Conservation (phyloP, 768 basidiomycete species). For the Tricholoma saponaceum region DNA sequence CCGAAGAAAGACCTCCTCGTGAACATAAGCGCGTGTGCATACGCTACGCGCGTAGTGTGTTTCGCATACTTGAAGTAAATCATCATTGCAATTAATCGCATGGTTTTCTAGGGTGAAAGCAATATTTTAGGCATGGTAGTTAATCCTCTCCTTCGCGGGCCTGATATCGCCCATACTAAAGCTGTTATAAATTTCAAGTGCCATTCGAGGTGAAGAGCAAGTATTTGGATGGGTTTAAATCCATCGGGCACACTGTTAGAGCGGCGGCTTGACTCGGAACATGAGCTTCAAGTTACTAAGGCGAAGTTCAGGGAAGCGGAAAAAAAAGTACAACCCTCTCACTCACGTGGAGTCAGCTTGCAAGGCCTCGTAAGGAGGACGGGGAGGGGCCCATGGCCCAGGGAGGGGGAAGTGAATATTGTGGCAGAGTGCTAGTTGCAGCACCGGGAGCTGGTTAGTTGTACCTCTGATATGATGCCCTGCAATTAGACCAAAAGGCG, state of each 20-base stretch:
- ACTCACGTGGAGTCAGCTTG: neutral
- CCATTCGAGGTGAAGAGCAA: neutral
- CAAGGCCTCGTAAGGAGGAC: neutral
- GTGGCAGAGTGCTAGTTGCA: neutral
- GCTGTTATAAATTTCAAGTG: neutral
- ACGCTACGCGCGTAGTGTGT: too few species aligned
- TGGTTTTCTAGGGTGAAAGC: neutral
- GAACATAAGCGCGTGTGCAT: too few species aligned
- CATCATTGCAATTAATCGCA: too few species aligned
- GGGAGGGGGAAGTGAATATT: neutral
- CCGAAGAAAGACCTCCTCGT: too few species aligned
- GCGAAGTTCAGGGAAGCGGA: neutral
- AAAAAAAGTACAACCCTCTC: neutral
- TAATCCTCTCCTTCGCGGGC: neutral
- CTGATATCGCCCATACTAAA: neutral
- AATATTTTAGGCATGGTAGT: neutral
- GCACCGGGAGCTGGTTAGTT: neutral
- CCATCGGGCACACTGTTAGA: neutral
- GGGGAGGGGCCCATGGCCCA: neutral
- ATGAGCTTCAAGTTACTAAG: neutral
- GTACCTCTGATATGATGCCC: neutral
- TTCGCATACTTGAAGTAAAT: too few species aligned
- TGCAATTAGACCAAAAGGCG: neutral
- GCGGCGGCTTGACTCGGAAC: neutral
- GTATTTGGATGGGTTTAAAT: neutral